These are phyloP conservation scores for Apocynum venetum DNA, from an alignment of 257 asterid genomes.

Conservation along the genomic window DNA sequence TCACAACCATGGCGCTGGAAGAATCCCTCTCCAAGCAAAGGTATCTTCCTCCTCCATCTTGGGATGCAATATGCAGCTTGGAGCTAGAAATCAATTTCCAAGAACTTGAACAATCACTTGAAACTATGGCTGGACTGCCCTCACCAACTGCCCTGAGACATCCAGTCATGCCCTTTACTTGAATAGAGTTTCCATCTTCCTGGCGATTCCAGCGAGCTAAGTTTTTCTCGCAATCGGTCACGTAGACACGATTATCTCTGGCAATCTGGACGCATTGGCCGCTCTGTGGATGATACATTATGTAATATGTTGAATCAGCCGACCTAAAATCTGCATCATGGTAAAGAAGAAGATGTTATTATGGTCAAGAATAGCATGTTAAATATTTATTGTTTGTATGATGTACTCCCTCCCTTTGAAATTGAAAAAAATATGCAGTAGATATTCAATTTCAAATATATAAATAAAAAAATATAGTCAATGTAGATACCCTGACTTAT, in stretches of 20 bases:
- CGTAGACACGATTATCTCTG: not conserved
- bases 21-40: conserved; percentile 55
- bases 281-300: conserved; percentile 55
- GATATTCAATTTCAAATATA: too few relatives aligned
- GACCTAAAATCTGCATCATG: conserved; percentile 39
- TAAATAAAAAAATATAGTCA: too few relatives aligned
- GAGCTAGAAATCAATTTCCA: conserved; percentile 36
- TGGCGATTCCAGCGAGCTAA: conserved; percentile 34
- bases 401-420: too few relatives aligned
- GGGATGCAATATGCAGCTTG: conserved; percentile 42
- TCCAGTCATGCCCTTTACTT: conserved; percentile 15
- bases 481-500: conserved; percentile 47
- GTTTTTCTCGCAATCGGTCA: conserved; percentile 31
- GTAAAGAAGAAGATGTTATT: not conserved
- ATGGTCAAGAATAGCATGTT: too few relatives aligned
- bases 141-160: conserved; percentile 42
- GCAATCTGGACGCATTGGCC: conserved; percentile 38
- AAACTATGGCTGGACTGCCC: conserved; percentile 27
- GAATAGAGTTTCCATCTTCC: conserved; percentile 34
- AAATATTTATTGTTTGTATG: not conserved
- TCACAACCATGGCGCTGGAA: conserved; percentile 25
- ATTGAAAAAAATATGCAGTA: too few relatives aligned
- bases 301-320: conserved; percentile 15
- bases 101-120: conserved; percentile 36
- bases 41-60: conserved; percentile 30